Base-by-base conservation (phyloP, 805 yeast species). In the Saccharomycopsis javanensis region DNA sequence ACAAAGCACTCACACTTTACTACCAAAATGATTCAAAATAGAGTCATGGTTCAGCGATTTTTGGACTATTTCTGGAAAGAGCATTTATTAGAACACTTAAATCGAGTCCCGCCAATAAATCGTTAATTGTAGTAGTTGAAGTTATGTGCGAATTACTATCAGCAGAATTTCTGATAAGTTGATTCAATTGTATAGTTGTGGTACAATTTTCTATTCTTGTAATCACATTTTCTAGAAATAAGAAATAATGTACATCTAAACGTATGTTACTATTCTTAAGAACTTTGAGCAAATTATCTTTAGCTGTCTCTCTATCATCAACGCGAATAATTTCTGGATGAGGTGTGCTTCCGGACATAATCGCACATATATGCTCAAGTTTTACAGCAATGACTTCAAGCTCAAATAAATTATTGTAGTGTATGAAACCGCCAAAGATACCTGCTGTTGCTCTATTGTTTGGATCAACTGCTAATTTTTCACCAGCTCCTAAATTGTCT, bases 151-250 rank as follows among this genome's bases (percentile, higher is more conserved):
- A 20, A 3, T 42, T 8, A 23, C n/a, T 10, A 20, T 7, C 13
- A 2, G 23, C 11, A 15, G 51, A 27, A 27, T 48, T 7, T 20
- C 42, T 33, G 10, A 51, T 30, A 28, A 33, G 15, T n/a, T 52
- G 54, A 11, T 52, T 25, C n/a, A 52, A 23, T 18, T 52, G 38
- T 20, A 52, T 52, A 4, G 42, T 42, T n/a, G 45, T 27, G n/a
- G 48, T 18, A 25, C 48, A 34, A 55, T 80, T 77, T 65, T 88
- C 96, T 42, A 87, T 72, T 67, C 95, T 75, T 0, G 90, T 80
- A 13, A 85, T 79, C 28, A 84, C 70, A 62, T 82, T 86, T 58
- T 84, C 88, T 60, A 55, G 34, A 18, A 56, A 31, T 38, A 60
- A 27, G 28, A 58, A 42, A 35, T 35, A 57, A 51, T 68, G 76